These are phyloP conservation scores for Oxytropis ochrocephala DNA, from an alignment of 306 rosid species.

Conservation along the genomic window DNA sequence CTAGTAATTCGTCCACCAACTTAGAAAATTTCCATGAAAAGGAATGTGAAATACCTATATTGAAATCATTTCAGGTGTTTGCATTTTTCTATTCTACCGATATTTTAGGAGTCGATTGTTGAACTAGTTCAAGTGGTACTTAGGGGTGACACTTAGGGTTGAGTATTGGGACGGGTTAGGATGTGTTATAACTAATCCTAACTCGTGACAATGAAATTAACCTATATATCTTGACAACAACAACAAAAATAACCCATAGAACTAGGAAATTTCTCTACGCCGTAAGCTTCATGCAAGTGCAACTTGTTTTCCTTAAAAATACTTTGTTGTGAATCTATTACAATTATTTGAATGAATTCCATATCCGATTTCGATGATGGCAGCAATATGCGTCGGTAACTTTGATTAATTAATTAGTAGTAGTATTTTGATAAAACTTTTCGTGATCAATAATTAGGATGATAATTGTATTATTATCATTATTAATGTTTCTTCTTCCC, in stretches of 20 bases:
- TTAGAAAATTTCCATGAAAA: background rate
- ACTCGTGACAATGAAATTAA: too few species aligned
- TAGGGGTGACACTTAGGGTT: too few species aligned
- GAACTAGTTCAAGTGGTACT: too few species aligned
- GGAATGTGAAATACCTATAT: background rate
- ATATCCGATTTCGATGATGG: too few species aligned
- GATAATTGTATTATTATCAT: too few species aligned
- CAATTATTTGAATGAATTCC: background rate
- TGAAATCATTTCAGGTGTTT: constrained; percentile 20
- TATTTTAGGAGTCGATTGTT: background rate
- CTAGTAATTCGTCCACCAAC: background rate
- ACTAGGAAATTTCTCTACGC: background rate
- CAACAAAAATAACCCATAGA: too few species aligned
- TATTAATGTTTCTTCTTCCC: background rate
- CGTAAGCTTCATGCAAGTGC: background rate
- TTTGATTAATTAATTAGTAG: background rate
- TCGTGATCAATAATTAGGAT: too few species aligned
- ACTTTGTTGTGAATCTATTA: background rate
- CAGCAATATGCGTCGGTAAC: too few species aligned
- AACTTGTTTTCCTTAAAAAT: background rate
- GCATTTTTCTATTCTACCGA: background rate
- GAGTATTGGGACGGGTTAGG: too few species aligned
- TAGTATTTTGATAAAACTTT: too few species aligned
- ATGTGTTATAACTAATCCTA: too few species aligned
- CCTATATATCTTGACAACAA: too few species aligned